Percentiles rank a stretch among this genome's conserved stretches.
These are phyloP conservation scores for Allium sativum DNA, from an alignment of 106 monocot genomes.

Conservation along the genomic window DNA sequence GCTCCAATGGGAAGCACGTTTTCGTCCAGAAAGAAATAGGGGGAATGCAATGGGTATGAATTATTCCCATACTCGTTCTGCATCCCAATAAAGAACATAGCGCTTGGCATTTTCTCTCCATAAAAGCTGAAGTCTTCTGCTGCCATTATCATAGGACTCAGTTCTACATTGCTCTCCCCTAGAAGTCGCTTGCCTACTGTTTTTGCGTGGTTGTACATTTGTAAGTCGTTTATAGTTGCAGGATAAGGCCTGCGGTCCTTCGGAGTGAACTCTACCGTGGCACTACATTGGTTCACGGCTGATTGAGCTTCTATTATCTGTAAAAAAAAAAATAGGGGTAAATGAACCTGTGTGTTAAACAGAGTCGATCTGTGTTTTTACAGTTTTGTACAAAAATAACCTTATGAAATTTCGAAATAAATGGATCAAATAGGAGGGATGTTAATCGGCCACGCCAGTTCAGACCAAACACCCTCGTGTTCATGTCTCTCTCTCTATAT, in stretches of 20 bases:
- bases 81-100: constrained; percentile 37
- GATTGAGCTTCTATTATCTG: constrained; percentile 53
- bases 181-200: constrained; percentile 29
- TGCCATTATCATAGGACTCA: constrained; percentile 19
- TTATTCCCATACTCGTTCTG: constrained; percentile 14
- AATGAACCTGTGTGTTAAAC: too few relatives aligned
- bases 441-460: too few relatives aligned
- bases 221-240: constrained; percentile 38
- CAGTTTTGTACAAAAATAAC: too few relatives aligned
- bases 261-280: constrained; percentile 37
- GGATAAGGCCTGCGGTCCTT: constrained; percentile 36
- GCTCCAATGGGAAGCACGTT: constrained; percentile 52
- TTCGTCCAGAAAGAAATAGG: constrained; percentile 54
- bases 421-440: too few relatives aligned
- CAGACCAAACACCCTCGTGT: too few relatives aligned
- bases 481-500: too few relatives aligned
- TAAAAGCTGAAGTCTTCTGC: constrained; percentile 75
- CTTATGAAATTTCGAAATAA: too few relatives aligned
- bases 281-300: constrained; percentile 34
- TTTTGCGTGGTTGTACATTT: constrained; percentile 40
- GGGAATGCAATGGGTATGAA: constrained; percentile 7
- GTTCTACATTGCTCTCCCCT: constrained; percentile 20
- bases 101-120: constrained; percentile 32
- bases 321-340: too few relatives aligned
- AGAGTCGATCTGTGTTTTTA: too few relatives aligned